These are phyloP conservation scores for Pseudogymnoascus sp. DNA, from an alignment of 2,329 filamentous ascomycete genomes.

Conservation along the genomic window DNA sequence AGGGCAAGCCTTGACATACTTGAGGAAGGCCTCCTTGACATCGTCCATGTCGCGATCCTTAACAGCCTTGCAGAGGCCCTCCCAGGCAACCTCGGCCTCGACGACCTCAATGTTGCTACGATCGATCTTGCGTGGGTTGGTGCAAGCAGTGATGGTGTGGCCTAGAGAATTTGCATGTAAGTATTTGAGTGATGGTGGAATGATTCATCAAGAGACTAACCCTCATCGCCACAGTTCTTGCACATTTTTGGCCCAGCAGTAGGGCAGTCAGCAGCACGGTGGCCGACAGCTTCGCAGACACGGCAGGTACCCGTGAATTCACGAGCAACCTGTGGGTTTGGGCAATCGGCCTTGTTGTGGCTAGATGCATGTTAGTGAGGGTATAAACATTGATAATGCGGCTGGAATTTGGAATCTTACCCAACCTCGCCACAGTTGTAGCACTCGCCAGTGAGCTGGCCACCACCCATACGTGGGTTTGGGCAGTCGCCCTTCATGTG, in stretches of 20 bases:
- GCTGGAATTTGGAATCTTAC: slow-evolving; percentile 30
- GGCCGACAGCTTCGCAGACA: slow-evolving; percentile 45
- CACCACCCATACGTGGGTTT: slow-evolving; percentile 21
- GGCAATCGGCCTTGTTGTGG: slow-evolving; percentile 56
- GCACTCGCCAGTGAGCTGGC: slow-evolving; percentile 18
- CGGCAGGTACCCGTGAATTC: slow-evolving; percentile 51
- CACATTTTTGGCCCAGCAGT: slow-evolving; percentile 48
- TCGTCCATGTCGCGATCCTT: slow-evolving; percentile 52
- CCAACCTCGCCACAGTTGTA: slow-evolving; percentile 57
- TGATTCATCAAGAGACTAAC: slow-evolving; percentile 31
- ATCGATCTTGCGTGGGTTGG: slow-evolving; percentile 51
- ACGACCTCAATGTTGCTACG: slow-evolving; percentile 43
- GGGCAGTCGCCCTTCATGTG: slow-evolving; percentile 20
- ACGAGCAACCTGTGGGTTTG: slow-evolving; percentile 42
- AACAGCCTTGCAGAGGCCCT: slow-evolving; percentile 44
- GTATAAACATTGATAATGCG: slow-evolving; percentile 28
- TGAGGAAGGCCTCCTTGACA: slow-evolving; percentile 49
- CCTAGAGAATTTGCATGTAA: slow-evolving; percentile 33
- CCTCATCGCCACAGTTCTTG: slow-evolving; percentile 54
- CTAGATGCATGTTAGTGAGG: slow-evolving; percentile 28
- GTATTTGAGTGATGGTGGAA: neutral
- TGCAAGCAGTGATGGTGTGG: slow-evolving; percentile 49
- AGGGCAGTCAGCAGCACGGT: slow-evolving; percentile 56
- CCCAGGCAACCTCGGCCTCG: slow-evolving; percentile 50
- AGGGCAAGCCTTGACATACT: slow-evolving; percentile 55